phyloP scores from a whole-genome alignment of 2,329 filamentous ascomycete species.

The Claviceps maximensis region DNA sequence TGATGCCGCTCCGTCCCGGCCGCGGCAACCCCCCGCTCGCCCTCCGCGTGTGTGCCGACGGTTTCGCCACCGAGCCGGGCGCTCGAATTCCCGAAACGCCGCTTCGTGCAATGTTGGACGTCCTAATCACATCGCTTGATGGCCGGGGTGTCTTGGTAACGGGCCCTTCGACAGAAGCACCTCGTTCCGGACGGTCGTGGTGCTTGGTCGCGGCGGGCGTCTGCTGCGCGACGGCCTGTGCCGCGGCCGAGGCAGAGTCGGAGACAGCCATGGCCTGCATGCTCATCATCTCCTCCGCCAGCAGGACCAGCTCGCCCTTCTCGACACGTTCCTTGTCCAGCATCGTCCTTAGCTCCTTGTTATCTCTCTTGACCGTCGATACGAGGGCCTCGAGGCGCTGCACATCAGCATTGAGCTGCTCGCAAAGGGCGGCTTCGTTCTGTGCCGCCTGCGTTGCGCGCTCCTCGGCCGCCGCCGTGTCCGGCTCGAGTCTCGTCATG shows the following conservation, averaged over 20 bases:
- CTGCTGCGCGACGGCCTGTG: slow-evolving; percentile 10
- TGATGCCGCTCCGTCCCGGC: slow-evolving; percentile 55
- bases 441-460: slow-evolving; percentile 45
- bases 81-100: slow-evolving; percentile 47
- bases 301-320: slow-evolving; percentile 69
- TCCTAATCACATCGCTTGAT: slow-evolving; percentile 38
- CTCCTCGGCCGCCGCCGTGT: slow-evolving; percentile 33
- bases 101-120: slow-evolving; percentile 8
- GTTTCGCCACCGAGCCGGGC: slow-evolving; percentile 36
- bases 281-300: slow-evolving; percentile 73
- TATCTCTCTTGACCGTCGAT: slow-evolving; percentile 54
- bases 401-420: slow-evolving; percentile 59
- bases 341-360: slow-evolving; percentile 48
- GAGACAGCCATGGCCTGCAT: slow-evolving; percentile 34
- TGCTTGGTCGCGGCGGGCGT: neutral
- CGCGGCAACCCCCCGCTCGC: slow-evolving; percentile 33
- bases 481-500: slow-evolving; percentile 44
- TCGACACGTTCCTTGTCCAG: slow-evolving; percentile 66
- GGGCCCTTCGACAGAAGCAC: neutral
- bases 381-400: slow-evolving; percentile 64
- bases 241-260: neutral
- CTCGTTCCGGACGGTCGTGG: neutral
- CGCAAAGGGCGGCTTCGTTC: slow-evolving; percentile 52
- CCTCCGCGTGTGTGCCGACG: slow-evolving; percentile 31
- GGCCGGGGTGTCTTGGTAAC: slow-evolving; percentile 26